Base-by-base conservation (phyloP, 2,329 filamentous ascomycete genomes). In the Penicillium sp. region DNA sequence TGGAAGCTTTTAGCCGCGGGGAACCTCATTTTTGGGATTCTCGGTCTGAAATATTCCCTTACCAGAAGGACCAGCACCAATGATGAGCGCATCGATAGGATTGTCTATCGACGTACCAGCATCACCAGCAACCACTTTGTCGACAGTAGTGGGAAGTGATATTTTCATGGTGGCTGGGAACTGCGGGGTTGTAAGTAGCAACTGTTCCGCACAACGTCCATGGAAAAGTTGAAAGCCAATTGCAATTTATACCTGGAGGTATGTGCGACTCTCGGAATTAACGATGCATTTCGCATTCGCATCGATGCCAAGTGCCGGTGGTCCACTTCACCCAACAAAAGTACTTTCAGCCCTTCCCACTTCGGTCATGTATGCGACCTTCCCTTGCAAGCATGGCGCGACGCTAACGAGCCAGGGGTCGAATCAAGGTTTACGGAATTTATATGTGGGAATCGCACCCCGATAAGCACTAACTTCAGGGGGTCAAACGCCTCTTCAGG, bases 61-160 rank as follows among this genome's bases (percentile, higher is more conserved):
- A 55, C 52, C 52, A 13, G 52, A 55, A 35, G 52, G 52, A 31
- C 52, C 52, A 29, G 45, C 39, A 27, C 52, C 52, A 37, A 55
- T 55, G 16, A 55, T 55, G 19, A 55, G 52, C 19, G 52, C 52
- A 49, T 55, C 52, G 21, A 55, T 55, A 7, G 52, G 52, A 41
- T 48, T 41, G 21, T 55, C 52, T n/a, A 41, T 9, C 10, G 51
- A 48, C n/a, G 37, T 47, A 29, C 52, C 52, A 26, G 39, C 46
- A 14, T 48, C 37, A 14, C 52, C 46, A n/a, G 46, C 35, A 27
- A 31, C 45, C 19, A 55, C 46, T 24, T 49, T 27, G 5, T 26
- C 46, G 8, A 47, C 52, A 16, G 52, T 49, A 14, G 35, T 48
- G 39, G 39, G 39, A 11, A 41, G 39, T 41, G 39, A 6, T 22